A percentile compares a stretch with the other conserved stretches of the same genome.
phyloP scores from a whole-genome alignment of 805 yeast species.

The Monosporozyma solicola region DNA sequence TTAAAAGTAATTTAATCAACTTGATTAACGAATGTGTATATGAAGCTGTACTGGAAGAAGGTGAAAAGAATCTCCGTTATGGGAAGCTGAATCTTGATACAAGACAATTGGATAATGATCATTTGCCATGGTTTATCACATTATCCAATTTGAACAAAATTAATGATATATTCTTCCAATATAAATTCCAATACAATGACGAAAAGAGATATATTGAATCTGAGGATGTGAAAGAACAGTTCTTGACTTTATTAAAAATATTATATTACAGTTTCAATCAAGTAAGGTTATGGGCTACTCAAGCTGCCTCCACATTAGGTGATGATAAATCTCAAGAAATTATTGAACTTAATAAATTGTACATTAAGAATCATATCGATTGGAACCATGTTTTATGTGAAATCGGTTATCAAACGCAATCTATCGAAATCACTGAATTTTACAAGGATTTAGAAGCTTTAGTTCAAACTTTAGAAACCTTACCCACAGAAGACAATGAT shows the following conservation, averaged over 20 bases:
- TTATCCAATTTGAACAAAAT: slow-evolving; percentile 32
- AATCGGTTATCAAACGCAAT: slow-evolving; percentile 43
- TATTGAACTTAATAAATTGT: slow-evolving; percentile 22
- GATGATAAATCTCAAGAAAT: slow-evolving; percentile 11
- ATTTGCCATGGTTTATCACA: slow-evolving; percentile 42
- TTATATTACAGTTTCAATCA: slow-evolving; percentile 35
- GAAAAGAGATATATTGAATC: slow-evolving; percentile 1
- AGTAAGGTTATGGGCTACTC: slow-evolving; percentile 27
- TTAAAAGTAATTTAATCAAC: slow-evolving; percentile 16
- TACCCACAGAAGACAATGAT: slow-evolving; percentile 37
- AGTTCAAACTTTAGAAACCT: slow-evolving; percentile 34
- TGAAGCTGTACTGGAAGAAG: slow-evolving; percentile 29
- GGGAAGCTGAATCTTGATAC: slow-evolving; percentile 12
- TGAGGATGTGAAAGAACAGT: slow-evolving; percentile 8
- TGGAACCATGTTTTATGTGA: slow-evolving; percentile 58
- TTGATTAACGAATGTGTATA: slow-evolving; percentile 20
- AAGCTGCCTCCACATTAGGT: slow-evolving; percentile 13
- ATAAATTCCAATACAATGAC: slow-evolving; percentile 14
- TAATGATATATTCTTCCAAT: slow-evolving; percentile 34
- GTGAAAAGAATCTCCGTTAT: slow-evolving; percentile 34
- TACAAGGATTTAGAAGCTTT: slow-evolving; percentile 59
- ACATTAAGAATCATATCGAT: slow-evolving; percentile 17
- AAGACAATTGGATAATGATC: slow-evolving; percentile 18
- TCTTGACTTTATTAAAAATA: slow-evolving; percentile 33
- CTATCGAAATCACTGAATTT: slow-evolving; percentile 53